Percentiles rank a stretch among this genome's conserved stretches.
Evolutionary conservation across 1,284 basidiomycete genomes (phyloP).

Genomic region (Exobasidium rhododendri): DNA sequence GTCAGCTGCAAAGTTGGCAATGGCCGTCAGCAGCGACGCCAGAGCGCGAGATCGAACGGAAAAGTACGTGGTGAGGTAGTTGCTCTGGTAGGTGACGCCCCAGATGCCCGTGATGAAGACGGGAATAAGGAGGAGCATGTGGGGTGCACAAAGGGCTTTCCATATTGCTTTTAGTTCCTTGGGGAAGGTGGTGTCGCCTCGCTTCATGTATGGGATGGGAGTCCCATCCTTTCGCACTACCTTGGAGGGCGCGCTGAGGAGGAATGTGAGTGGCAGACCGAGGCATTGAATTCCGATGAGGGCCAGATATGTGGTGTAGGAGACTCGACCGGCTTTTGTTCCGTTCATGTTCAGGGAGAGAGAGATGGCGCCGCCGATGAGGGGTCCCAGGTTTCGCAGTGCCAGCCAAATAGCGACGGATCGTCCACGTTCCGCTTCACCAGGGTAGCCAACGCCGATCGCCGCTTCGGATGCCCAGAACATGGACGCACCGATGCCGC

Average conservation of each 20-base stretch:
- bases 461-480: slow-evolving; percentile 13
- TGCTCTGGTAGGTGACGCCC: slow-evolving; percentile 8
- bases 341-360: slow-evolving; percentile 9
- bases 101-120: slow-evolving; percentile 14
- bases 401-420: slow-evolving; percentile 12
- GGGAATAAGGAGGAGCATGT: slow-evolving; percentile 12
- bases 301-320: slow-evolving; percentile 13
- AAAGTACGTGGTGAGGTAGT: slow-evolving; percentile 12
- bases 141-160: not conserved
- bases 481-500: slow-evolving; percentile 14
- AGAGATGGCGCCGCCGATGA: slow-evolving; percentile 9
- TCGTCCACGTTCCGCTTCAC: slow-evolving; percentile 1
- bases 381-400: slow-evolving; percentile 12
- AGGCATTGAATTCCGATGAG: slow-evolving; percentile 12
- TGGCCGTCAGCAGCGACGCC: slow-evolving; percentile 6
- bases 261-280: slow-evolving; percentile 8
- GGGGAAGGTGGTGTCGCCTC: not conserved
- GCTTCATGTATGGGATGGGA: slow-evolving; percentile 9
- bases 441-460: slow-evolving; percentile 12
- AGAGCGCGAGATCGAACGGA: slow-evolving; percentile 10
- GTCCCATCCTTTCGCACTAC: slow-evolving; percentile 9
- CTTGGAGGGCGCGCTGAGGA: slow-evolving; percentile 7
- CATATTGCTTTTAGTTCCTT: slow-evolving; percentile 2
- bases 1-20: slow-evolving; percentile 4
- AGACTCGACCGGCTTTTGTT: slow-evolving; percentile 9